Base-by-base conservation (phyloP, 1,139 yeast species). In the Wickerhamomyces sp. region DNA sequence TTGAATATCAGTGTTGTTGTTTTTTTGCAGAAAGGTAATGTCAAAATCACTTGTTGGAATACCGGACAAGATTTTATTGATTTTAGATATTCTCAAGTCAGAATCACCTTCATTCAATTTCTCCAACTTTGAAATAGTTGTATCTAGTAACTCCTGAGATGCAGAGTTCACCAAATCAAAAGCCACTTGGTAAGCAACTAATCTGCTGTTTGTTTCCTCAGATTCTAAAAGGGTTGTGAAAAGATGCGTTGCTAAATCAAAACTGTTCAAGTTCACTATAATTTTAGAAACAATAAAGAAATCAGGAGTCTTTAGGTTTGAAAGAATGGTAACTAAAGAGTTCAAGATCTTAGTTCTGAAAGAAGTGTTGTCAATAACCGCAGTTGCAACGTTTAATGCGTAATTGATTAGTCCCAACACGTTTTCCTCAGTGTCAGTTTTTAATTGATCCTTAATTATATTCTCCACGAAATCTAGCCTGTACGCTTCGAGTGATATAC, bases 41-140 rank as follows among this genome's bases (percentile, higher is more conserved):
- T 88, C 90, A 59, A 82, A 79, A 63, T 94, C 97, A 65, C 96
- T 87, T 17, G 97, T 84, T 51, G 97, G 97, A 35, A 89, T 81
- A 42, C 98, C 99, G 9, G 94, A 78, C 39, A 94, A 74, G 40
- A 94, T 87, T 51, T 75, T 76, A 45, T 81, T 70, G 42, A 86
- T 65, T 56, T 76, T 79, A 21, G 63, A 37, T 28, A 63, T 58
- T 12, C 63, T 57, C 35, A 68, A 56, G 42, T 72, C 64, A n/a
- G 70, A 61, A 24, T 64, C 66, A 38, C 69, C 72, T 4, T 59
- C 55, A 21, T 69, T 64, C 42, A 83, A 67, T 14, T 57, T 59
- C 29, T 61, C 64, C 31, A 64, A 55, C 10, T 58, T 58, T n/a
- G 57, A 51, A 26, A 71, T 63, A 2, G 90, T 79, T 39, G 72